Evolutionary conservation across 495 filamentous ascomycete species (phyloP).

Genomic region (Aspergillus coremiiformis): DNA sequence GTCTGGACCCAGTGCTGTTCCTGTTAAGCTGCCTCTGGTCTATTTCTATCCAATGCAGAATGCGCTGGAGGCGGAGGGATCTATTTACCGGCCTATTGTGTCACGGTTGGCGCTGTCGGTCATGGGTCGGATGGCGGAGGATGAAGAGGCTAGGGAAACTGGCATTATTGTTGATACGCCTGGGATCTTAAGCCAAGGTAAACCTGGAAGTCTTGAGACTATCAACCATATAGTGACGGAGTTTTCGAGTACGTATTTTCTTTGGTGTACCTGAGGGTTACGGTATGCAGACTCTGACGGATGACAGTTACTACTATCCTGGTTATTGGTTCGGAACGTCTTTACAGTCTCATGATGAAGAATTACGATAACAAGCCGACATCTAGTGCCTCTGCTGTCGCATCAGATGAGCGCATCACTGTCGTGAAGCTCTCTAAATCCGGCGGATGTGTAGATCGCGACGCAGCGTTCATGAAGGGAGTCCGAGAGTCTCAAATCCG

Average conservation of each 20-base stretch:
- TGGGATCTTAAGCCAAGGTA: slow-evolving; percentile 55
- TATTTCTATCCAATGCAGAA: slow-evolving; percentile 76
- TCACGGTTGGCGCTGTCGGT: slow-evolving; percentile 74
- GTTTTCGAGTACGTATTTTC: slow-evolving; percentile 56
- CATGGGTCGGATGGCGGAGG: slow-evolving; percentile 70
- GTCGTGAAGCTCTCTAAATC: slow-evolving; percentile 79
- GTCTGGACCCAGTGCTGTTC: slow-evolving; percentile 76
- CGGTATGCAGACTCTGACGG: slow-evolving; percentile 2
- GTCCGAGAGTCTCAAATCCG: slow-evolving; percentile 67
- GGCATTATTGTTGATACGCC: slow-evolving; percentile 87
- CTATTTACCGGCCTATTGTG: slow-evolving; percentile 64
- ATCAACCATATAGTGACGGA: slow-evolving; percentile 80
- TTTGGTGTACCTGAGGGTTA: background rate
- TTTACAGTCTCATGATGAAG: slow-evolving; percentile 69
- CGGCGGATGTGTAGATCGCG: slow-evolving; percentile 78
- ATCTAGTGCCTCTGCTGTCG: slow-evolving; percentile 36
- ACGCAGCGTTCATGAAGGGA: slow-evolving; percentile 64
- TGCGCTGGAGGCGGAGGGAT: slow-evolving; percentile 62
- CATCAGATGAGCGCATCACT: slow-evolving; percentile 53
- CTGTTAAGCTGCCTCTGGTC: slow-evolving; percentile 87
- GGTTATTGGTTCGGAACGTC: slow-evolving; percentile 73
- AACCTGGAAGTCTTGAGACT: slow-evolving; percentile 58
- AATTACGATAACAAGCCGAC: slow-evolving; percentile 62
- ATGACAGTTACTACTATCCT: slow-evolving; percentile 64
- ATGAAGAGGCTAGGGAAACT: slow-evolving; percentile 56